These are phyloP conservation scores for Fusarium dlaminii DNA, from an alignment of 2,329 filamentous ascomycete species.

Conservation along the genomic window DNA sequence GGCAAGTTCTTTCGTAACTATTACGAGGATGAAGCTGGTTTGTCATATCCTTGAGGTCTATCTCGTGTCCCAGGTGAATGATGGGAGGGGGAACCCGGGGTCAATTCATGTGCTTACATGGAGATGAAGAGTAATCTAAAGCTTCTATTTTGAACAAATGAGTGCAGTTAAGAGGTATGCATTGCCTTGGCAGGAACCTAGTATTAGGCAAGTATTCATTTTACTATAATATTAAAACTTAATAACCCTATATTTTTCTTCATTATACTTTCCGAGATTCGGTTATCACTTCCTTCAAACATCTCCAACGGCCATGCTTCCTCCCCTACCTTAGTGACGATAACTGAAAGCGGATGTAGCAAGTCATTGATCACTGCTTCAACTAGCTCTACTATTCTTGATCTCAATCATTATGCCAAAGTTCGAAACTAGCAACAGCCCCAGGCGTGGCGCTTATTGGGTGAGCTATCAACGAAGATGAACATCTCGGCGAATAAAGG, in stretches of 20 bases:
- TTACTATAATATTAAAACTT: neutral
- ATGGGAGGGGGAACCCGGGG: neutral
- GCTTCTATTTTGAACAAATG: neutral
- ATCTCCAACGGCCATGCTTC: neutral
- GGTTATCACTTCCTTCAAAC: neutral
- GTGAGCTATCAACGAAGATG: neutral
- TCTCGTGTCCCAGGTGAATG: neutral
- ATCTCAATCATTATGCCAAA: conserved; percentile 10
- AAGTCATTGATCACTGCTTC: conserved; percentile 19
- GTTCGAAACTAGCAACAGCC: conserved; percentile 2
- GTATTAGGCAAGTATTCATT: neutral
- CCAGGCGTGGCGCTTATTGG: conserved; percentile 1
- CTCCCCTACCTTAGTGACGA: neutral
- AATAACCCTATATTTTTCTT: neutral
- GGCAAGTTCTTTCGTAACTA: neutral
- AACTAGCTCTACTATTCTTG: conserved; percentile 19
- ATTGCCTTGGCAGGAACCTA: neutral
- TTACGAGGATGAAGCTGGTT: conserved; percentile 25
- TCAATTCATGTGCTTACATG: neutral
- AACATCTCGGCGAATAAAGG: neutral
- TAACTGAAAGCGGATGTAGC: neutral
- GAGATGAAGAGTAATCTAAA: neutral
- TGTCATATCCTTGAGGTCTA: conserved; percentile 1
- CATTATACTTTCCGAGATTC: too few species aligned
- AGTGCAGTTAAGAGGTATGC: neutral